These are phyloP conservation scores for Arabis alpina DNA, from an alignment of 345 rosid species.

Conservation along the genomic window DNA sequence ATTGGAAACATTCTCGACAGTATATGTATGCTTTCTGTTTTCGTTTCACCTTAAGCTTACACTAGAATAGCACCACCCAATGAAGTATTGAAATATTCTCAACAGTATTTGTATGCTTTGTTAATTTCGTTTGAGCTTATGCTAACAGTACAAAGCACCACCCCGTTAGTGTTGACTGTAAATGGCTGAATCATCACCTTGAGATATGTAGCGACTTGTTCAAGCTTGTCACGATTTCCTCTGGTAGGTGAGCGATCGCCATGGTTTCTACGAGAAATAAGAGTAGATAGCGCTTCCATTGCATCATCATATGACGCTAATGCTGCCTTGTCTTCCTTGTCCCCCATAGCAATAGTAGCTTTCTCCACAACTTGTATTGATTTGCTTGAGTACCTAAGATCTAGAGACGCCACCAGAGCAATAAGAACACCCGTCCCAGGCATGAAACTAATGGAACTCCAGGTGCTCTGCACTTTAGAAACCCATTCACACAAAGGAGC, in stretches of 20 bases:
- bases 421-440: constrained; percentile 14
- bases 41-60: constrained; percentile 6
- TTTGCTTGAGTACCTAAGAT: constrained; percentile 45
- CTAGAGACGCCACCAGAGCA: constrained; percentile 46
- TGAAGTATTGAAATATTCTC: background rate
- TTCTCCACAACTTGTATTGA: constrained; percentile 50
- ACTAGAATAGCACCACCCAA: background rate
- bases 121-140: background rate
- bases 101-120: constrained; percentile 3
- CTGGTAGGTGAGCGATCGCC: constrained; percentile 50
- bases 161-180: background rate
- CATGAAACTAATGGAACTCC: constrained; percentile 29
- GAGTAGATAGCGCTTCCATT: constrained; percentile 87
- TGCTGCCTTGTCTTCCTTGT: constrained; percentile 48
- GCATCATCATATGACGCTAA: constrained; percentile 66
- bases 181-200: constrained; percentile 49
- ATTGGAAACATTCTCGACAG: background rate
- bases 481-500: constrained; percentile 38
- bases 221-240: constrained; percentile 62
- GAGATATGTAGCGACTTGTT: constrained; percentile 70
- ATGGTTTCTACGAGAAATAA: constrained; percentile 69
- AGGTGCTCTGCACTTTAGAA: constrained; percentile 36
- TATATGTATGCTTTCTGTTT: constrained; percentile 1
- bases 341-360: constrained; percentile 35
- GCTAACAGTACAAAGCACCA: constrained; percentile 1